These are phyloP conservation scores for Cryptococcus sp. DNA, from an alignment of 1,284 basidiomycete genomes.

Conservation along the genomic window DNA sequence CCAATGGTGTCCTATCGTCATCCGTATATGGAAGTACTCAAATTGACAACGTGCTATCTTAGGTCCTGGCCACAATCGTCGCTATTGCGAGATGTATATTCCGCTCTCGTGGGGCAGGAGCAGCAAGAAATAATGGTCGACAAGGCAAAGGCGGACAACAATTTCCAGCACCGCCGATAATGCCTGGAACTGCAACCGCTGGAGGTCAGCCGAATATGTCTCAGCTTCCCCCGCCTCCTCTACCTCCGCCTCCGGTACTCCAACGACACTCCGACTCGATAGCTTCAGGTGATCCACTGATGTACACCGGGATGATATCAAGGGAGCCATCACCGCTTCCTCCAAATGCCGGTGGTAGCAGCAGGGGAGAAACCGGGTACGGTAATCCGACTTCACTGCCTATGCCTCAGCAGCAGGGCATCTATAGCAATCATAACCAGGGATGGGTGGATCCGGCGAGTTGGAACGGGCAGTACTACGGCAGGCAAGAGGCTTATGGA, in stretches of 20 bases:
- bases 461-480: constrained; percentile 49
- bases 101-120: constrained; percentile 27
- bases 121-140: constrained; percentile 2
- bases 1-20: neutral
- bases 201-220: constrained; percentile 10
- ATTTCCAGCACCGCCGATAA: neutral
- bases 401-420: neutral
- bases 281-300: constrained; percentile 19
- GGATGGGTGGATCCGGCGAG: constrained; percentile 41
- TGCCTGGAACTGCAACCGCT: neutral
- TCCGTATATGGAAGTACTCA: constrained; percentile 9
- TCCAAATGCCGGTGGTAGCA: neutral
- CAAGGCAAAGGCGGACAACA: neutral
- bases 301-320: constrained; percentile 10
- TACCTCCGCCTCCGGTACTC: constrained; percentile 4
- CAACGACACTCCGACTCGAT: constrained; percentile 17
- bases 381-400: constrained; percentile 4
- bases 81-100: constrained; percentile 42
- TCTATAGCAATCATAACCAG: constrained; percentile 3
- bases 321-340: constrained; percentile 15
- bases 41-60: neutral
- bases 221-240: constrained; percentile 20
- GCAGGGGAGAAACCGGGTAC: neutral
- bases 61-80: constrained; percentile 46
- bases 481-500: constrained; percentile 25